Evolutionary conservation across 2,329 filamentous ascomycete genomes (phyloP).

Genomic region (Dactylonectria macrodidyma): DNA sequence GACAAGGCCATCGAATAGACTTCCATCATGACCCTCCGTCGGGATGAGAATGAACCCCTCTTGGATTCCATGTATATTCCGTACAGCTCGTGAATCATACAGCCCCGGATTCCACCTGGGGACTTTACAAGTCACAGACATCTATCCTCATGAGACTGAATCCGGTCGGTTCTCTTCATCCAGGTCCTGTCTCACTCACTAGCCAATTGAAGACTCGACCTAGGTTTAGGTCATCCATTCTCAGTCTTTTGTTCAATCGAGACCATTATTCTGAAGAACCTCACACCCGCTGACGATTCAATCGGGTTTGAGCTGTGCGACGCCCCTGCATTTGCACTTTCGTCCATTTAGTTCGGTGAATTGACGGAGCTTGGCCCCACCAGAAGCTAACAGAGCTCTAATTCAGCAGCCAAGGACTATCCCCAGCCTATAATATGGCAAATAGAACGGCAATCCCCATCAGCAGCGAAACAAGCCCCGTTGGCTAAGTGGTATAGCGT

Average conservation of each 20-base stretch:
- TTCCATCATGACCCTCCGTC: constrained; percentile 4
- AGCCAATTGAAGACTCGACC: background rate
- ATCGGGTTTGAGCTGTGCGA: background rate
- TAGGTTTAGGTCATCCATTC: background rate
- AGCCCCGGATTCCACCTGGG: background rate
- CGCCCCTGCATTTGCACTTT: background rate
- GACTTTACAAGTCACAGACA: background rate
- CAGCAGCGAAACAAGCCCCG: constrained; percentile 40
- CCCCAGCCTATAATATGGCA: background rate
- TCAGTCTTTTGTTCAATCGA: background rate
- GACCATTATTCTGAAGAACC: background rate
- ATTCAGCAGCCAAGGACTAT: background rate
- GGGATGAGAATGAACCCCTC: background rate
- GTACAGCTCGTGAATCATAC: background rate
- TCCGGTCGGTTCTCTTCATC: no score
- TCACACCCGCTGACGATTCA: background rate
- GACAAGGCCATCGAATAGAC: constrained; percentile 43
- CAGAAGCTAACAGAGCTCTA: background rate
- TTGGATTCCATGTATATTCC: background rate
- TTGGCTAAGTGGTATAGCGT: constrained; percentile 56
- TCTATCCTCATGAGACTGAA: background rate
- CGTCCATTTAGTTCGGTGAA: background rate
- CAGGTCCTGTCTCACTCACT: background rate
- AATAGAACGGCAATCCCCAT: background rate
- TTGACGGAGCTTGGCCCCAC: background rate